Evolutionary conservation across 805 yeast genomes (phyloP).

Genomic region (Cyberlindnera japonica): DNA sequence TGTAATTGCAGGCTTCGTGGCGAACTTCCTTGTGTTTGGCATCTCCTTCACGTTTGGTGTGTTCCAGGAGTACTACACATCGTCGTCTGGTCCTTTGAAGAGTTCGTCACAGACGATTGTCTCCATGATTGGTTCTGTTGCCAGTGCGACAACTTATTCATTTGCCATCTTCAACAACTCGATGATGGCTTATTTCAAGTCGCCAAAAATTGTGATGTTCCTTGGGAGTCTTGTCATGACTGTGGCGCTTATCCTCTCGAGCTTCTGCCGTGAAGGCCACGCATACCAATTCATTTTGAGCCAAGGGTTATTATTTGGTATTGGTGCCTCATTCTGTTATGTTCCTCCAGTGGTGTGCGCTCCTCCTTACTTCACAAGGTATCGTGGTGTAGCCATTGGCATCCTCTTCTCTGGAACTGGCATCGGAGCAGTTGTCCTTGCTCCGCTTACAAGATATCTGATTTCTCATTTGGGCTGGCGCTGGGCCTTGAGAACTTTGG

Average conservation of each 20-base stretch:
- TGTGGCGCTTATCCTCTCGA: conserved; percentile 29
- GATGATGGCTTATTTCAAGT: conserved; percentile 18
- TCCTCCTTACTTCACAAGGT: conserved; percentile 30
- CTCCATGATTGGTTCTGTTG: conserved; percentile 34
- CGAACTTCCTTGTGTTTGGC: conserved; percentile 36
- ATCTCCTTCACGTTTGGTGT: conserved; percentile 36
- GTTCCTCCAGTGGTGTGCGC: conserved; percentile 34
- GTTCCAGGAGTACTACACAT: conserved; percentile 34
- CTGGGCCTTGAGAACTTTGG: conserved; percentile 33
- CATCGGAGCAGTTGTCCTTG: conserved; percentile 33
- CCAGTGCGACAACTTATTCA: conserved; percentile 31
- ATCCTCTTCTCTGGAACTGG: conserved; percentile 36
- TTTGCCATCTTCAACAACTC: conserved; percentile 29
- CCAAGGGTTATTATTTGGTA: conserved; percentile 34
- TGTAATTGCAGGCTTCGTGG: conserved; percentile 21
- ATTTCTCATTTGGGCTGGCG: conserved; percentile 32
- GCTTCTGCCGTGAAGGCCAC: conserved; percentile 19
- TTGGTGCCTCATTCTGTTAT: conserved; percentile 33
- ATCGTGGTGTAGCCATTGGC: conserved; percentile 36
- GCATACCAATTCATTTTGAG: conserved; percentile 30
- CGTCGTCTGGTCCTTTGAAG: conserved; percentile 31
- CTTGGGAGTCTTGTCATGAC: conserved; percentile 29
- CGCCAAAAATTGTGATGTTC: conserved; percentile 27
- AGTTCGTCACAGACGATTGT: conserved; percentile 26
- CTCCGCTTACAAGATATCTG: conserved; percentile 28